Base-by-base conservation (phyloP, 139 green algal genomes). In the Volvox africanus region DNA sequence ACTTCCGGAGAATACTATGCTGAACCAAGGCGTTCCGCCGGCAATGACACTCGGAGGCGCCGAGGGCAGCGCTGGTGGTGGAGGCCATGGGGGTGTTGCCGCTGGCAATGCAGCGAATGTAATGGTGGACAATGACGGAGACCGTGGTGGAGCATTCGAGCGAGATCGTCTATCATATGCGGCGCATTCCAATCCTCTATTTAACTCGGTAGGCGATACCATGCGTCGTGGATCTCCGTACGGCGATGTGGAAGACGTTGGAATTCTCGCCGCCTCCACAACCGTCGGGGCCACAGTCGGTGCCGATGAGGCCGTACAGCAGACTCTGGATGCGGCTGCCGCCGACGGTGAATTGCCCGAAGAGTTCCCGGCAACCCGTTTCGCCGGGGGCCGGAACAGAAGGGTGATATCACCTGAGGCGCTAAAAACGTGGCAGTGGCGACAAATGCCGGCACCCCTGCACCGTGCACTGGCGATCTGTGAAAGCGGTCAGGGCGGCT, bases 401-500 rank as follows among this genome's bases (percentile, higher is more conserved):
- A 75, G 3, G 67, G 12, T 26, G 77, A 37, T 55, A 37, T 55
- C 77, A 33, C 35, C 36, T 21, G 77, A 61, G 35, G 32, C 77
- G 20, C 9, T 28, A 0, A 76, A 76, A 36, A 65, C 24, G 67
- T 62, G 67, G 83, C 67, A 44, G 26, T 37, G 83, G 68, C 83
- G 85, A 30, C 69, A 37, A 2, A n/a, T 89, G 37, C 69, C 85
- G 17, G 44, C 85, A 3, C 68, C 85, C 69, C 85, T 89, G 44
- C 85, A 50, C 2, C 85, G 85, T 20, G 85, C 85, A 28, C 69
- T 89, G 85, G 85, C 69, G 37, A 82, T 89, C 13, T 89, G 85
- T 68, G 69, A 82, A 21, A 67, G 68, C 26, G 85, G 85, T 0
- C 85, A 89, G 69, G 85, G 85, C 69, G 85, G 85, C 16, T 82